Conservation (phyloP, 257 asterid species). For the Oldenlandia corymbosa region DNA sequence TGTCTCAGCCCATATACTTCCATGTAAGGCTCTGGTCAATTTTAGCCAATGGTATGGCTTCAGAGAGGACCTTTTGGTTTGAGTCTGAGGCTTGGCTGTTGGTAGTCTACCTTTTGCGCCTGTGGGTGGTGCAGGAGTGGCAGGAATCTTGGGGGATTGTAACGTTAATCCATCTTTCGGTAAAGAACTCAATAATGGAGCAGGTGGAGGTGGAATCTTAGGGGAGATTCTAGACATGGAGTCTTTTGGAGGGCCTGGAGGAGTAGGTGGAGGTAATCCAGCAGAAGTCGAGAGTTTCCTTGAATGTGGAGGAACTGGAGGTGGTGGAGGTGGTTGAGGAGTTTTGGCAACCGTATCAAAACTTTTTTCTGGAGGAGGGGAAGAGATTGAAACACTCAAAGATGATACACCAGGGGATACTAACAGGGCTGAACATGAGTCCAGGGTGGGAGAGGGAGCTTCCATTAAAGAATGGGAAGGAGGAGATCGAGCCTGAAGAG, state of each 20-base stretch:
- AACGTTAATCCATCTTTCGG: conserved; percentile 24
- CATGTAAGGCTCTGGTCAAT: conserved; percentile 68
- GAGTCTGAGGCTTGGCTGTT: conserved; percentile 29
- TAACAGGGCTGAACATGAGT: neutral
- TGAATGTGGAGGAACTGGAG: conserved; percentile 13
- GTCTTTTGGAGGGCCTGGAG: conserved; percentile 24
- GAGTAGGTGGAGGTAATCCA: conserved; percentile 18
- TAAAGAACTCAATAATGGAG: conserved; percentile 34
- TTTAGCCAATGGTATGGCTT: conserved; percentile 91
- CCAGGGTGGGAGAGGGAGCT: neutral
- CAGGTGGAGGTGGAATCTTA: conserved; percentile 63
- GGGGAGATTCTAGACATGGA: conserved; percentile 19
- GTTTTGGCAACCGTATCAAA: conserved; percentile 11
- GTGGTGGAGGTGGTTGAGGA: conserved; percentile 23
- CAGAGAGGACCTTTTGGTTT: conserved; percentile 43
- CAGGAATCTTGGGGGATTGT: conserved; percentile 28
- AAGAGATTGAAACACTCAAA: conserved; percentile 8
- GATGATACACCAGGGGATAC: neutral
- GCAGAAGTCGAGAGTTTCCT: neutral
- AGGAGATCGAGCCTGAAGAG: conserved; percentile 16
- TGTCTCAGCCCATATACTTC: conserved; percentile 86
- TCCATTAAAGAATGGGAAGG: neutral
- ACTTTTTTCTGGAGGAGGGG: conserved; percentile 3
- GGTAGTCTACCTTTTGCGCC: conserved; percentile 40
- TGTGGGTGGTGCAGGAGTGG: conserved; percentile 32